These are phyloP conservation scores for Sordaria brevicollis DNA, from an alignment of 495 filamentous ascomycete species.

Conservation along the genomic window DNA sequence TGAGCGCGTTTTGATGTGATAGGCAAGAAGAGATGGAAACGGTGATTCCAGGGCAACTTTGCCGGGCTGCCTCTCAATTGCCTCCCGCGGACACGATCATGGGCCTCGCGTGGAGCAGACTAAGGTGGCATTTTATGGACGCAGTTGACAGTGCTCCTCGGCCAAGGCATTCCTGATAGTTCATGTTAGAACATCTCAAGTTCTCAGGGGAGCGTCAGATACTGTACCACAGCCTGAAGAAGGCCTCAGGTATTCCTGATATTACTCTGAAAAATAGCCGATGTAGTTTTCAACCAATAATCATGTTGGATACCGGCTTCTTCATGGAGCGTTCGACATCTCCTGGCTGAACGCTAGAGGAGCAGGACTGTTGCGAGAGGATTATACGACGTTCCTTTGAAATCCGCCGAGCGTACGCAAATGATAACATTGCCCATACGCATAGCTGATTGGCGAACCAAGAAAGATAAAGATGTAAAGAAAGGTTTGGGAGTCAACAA, in stretches of 20 bases:
- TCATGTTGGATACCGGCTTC: too few species aligned
- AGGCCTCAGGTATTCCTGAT: too few species aligned
- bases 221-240: neutral
- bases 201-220: neutral
- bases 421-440: neutral
- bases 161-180: neutral
- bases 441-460: too few species aligned
- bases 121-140: neutral
- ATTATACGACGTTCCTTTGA: neutral
- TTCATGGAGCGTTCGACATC: neutral
- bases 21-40: neutral
- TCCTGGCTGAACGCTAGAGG: neutral
- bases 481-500: neutral
- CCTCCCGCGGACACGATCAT: neutral
- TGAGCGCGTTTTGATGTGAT: neutral
- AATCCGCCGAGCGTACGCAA: neutral
- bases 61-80: neutral
- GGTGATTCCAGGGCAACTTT: neutral
- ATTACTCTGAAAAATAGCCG: too few species aligned
- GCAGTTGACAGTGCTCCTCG: neutral
- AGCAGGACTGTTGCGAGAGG: neutral
- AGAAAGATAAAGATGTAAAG: neutral
- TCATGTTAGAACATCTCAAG: neutral
- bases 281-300: too few species aligned
- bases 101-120: neutral